phyloP scores from a whole-genome alignment of 305 asterid species.

The Caryopteris hybrid region DNA sequence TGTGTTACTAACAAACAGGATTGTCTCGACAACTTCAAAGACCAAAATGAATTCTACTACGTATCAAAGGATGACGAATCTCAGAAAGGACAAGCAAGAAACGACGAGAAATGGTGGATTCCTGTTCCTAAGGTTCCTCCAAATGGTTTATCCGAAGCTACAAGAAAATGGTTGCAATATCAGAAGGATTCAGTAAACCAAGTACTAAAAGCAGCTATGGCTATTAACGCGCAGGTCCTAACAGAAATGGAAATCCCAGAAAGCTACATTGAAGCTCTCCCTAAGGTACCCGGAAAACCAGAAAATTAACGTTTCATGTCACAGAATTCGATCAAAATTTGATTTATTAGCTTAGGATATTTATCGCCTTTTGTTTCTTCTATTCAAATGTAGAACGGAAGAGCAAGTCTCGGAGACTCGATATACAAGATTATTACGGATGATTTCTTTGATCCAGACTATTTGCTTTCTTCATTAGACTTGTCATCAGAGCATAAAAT shows the following conservation, averaged over 20 bases:
- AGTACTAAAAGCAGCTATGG: constrained; percentile 81
- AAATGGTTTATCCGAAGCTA: constrained; percentile 50
- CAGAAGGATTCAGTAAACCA: constrained; percentile 78
- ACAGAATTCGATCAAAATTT: background rate
- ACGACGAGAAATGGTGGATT: constrained; percentile 78
- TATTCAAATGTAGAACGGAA: constrained; percentile 45
- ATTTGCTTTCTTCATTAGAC: constrained; percentile 49
- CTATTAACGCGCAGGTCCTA: constrained; percentile 69
- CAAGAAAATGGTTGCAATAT: constrained; percentile 65
- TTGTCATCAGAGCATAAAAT: constrained; percentile 65
- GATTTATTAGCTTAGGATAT: background rate
- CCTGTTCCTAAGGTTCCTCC: constrained; percentile 69
- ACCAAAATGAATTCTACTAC: constrained; percentile 60
- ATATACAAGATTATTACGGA: constrained; percentile 69
- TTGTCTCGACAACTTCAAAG: constrained; percentile 65
- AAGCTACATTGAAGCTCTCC: constrained; percentile 60
- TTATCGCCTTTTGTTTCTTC: background rate
- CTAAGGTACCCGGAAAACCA: constrained; percentile 42
- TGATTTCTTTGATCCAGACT: constrained; percentile 69
- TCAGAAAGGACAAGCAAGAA: constrained; percentile 28
- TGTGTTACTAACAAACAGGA: constrained; percentile 32
- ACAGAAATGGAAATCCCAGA: constrained; percentile 76
- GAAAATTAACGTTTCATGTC: background rate
- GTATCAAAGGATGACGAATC: constrained; percentile 38
- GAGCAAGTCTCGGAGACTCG: constrained; percentile 66